Conservation (phyloP, 139 green algal species). For the Closterium sp. region DNA sequence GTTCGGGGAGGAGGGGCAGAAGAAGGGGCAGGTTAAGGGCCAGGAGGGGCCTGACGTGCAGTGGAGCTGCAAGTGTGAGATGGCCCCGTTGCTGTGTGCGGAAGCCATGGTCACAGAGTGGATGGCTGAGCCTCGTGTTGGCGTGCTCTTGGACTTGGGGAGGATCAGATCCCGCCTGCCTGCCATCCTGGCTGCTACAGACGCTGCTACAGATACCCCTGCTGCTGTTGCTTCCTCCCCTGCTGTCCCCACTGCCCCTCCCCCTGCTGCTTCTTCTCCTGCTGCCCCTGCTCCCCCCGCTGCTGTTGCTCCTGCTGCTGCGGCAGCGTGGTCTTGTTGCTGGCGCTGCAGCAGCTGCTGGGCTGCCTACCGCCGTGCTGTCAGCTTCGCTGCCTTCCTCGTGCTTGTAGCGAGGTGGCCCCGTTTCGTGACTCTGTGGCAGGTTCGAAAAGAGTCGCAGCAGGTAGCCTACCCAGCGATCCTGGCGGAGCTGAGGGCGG, state of each 20-base stretch:
- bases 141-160: too few relatives aligned
- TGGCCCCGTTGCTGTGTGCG: too few relatives aligned
- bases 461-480: neutral
- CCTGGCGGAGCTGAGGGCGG: neutral
- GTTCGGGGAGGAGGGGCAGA: too few relatives aligned
- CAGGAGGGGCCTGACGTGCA: too few relatives aligned
- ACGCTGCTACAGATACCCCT: too few relatives aligned
- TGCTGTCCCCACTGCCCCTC: neutral
- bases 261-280: neutral
- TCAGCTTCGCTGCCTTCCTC: neutral
- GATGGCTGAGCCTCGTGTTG: neutral
- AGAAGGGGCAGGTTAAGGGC: too few relatives aligned
- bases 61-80: too few relatives aligned
- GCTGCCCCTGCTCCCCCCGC: neutral
- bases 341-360: neutral
- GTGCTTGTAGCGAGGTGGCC: neutral
- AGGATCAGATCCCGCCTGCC: too few relatives aligned
- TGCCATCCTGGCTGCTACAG: too few relatives aligned
- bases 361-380: neutral
- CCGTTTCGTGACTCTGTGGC: neutral
- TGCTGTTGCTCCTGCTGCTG: neutral
- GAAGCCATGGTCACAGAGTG: neutral
- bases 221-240: too few relatives aligned
- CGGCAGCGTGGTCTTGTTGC: neutral
- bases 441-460: neutral